Conservation (phyloP, 2,329 filamentous ascomycete species). For the Rutstroemia sydowiana region DNA sequence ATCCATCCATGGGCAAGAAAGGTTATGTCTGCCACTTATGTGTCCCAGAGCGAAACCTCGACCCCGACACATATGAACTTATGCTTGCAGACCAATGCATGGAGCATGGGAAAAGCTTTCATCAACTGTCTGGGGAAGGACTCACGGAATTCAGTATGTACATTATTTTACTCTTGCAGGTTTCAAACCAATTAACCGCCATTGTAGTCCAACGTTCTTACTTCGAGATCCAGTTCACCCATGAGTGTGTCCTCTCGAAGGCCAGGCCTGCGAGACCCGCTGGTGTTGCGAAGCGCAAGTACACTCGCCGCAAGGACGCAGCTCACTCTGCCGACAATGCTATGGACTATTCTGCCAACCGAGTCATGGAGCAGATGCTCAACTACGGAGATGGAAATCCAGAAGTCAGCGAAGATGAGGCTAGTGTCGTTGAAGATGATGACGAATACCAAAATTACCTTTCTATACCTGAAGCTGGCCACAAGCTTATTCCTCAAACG, state of each 20-base stretch:
- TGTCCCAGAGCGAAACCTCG: neutral
- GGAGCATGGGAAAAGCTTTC: neutral
- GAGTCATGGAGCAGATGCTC: neutral
- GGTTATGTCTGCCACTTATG: neutral
- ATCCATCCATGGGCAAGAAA: too few relatives aligned
- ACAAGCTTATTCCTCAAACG: neutral
- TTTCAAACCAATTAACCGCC: neutral
- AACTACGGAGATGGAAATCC: neutral
- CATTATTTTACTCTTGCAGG: neutral
- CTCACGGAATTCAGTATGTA: neutral
- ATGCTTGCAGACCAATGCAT: neutral
- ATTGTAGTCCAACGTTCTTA: neutral
- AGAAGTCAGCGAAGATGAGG: neutral
- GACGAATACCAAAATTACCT: neutral
- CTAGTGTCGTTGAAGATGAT: neutral
- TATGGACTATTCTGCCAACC: neutral
- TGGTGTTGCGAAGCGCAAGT: conserved; percentile 1
- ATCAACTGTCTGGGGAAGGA: neutral
- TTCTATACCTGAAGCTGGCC: neutral
- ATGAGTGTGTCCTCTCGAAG: neutral
- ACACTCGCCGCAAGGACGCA: neutral
- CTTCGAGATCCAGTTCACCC: neutral
- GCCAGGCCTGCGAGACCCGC: neutral
- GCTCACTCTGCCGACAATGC: too few relatives aligned
- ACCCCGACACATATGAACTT: neutral